A percentile compares a stretch with the other conserved stretches of the same genome.
Conservation (phyloP, 441 rosid genomes). For the California macrophylla region DNA sequence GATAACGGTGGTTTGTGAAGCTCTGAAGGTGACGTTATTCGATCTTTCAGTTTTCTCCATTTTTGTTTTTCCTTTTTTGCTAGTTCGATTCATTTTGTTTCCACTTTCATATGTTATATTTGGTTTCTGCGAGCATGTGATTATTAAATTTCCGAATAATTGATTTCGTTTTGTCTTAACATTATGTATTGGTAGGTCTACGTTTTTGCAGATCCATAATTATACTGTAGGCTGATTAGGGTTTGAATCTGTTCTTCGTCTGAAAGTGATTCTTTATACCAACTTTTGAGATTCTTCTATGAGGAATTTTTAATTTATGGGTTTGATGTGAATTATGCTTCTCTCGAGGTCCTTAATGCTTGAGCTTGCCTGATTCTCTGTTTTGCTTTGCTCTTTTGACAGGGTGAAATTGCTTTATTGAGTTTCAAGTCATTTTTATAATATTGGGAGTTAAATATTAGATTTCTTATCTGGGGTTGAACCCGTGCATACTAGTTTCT, state of each 20-base stretch:
- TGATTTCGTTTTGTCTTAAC: not conserved
- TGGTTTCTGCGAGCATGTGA: not conserved
- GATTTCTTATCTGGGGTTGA: constrained; percentile 8
- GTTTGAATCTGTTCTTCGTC: not conserved
- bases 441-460: constrained; percentile 12
- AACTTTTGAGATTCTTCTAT: not conserved
- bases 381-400: not conserved
- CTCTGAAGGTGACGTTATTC: constrained; percentile 17
- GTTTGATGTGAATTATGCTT: not conserved
- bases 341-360: not conserved
- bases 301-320: not conserved
- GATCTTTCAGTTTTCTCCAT: not conserved
- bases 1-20: constrained; percentile 22
- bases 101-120: not conserved
- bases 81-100: constrained; percentile 1
- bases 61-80: not conserved
- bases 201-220: not conserved
- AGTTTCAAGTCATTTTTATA: not conserved
- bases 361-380: not conserved
- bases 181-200: not conserved
- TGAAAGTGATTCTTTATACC: not conserved
- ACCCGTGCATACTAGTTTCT: not conserved
- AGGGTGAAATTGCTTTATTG: not conserved
- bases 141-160: not conserved
- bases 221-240: not conserved